Conservation (phyloP, 176 grass and related monocot genomes). For the Thalia dealbata region DNA sequence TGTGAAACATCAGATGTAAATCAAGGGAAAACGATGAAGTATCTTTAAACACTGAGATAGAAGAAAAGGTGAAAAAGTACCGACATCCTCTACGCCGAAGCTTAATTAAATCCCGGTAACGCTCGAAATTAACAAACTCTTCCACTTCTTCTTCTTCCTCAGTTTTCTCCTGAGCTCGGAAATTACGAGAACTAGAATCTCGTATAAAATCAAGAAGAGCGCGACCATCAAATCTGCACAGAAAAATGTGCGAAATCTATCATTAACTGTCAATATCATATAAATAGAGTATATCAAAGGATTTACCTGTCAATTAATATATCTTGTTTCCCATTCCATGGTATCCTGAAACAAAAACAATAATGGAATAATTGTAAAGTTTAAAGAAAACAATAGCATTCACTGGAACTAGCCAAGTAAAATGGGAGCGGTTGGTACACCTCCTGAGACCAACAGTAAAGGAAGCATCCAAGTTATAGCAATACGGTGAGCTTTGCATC, state of each 20-base stretch:
- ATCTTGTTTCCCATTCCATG: slow-evolving; percentile 95
- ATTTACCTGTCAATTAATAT: slow-evolving; percentile 87
- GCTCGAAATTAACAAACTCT: slow-evolving; percentile 99
- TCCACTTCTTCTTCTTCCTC: slow-evolving; percentile 96
- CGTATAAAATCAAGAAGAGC: slow-evolving; percentile 95
- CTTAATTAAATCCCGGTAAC: slow-evolving; percentile 99
- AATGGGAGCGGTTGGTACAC: neutral
- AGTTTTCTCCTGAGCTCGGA: slow-evolving; percentile 63
- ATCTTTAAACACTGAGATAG: slow-evolving; percentile 23
- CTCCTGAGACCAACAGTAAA: no score
- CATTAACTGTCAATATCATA: slow-evolving; percentile 9
- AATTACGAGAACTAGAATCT: slow-evolving; percentile 47
- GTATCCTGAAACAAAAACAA: slow-evolving; percentile 53
- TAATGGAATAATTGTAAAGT: neutral
- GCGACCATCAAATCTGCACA: slow-evolving; percentile 92
- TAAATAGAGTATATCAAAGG: slow-evolving; percentile 4
- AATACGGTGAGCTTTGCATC: no score
- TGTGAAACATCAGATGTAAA: slow-evolving; percentile 9
- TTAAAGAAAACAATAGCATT: neutral
- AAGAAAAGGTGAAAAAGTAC: slow-evolving; percentile 80
- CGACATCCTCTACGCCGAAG: slow-evolving; percentile 98
- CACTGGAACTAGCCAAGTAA: neutral
- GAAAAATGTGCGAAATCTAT: slow-evolving; percentile 12
- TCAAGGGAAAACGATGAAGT: slow-evolving; percentile 17
- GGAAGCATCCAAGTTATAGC: no score